Percentiles rank a stretch among this genome's conserved stretches.
Evolutionary conservation across 805 yeast genomes (phyloP).

Genomic region (Pichia gijzeniarum): DNA sequence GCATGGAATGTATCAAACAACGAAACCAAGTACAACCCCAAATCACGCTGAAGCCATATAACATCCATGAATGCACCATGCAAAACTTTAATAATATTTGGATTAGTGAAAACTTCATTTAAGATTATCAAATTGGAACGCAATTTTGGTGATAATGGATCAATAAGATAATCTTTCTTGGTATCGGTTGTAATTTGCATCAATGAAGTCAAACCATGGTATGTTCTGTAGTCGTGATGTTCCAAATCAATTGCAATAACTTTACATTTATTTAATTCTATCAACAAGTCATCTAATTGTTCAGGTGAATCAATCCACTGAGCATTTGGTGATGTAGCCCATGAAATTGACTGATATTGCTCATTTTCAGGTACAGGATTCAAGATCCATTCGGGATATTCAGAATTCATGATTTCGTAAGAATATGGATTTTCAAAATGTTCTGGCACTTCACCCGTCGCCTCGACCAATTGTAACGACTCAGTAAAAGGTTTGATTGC

Average conservation of each 20-base stretch:
- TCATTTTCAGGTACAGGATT: constrained; percentile 35
- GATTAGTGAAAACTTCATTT: constrained; percentile 76
- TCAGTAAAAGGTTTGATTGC: constrained; percentile 53
- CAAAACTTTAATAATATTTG: constrained; percentile 74
- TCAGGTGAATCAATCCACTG: constrained; percentile 65
- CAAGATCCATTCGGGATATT: constrained; percentile 58
- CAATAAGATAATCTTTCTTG: constrained; percentile 69
- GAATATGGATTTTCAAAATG: constrained; percentile 79
- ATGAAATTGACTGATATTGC: constrained; percentile 42
- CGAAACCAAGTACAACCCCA: constrained; percentile 85
- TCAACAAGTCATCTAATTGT: constrained; percentile 47
- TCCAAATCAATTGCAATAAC: constrained; percentile 93
- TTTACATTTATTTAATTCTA: constrained; percentile 39
- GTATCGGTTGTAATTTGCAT: constrained; percentile 84
- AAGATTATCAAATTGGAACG: constrained; percentile 63
- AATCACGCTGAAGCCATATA: constrained; percentile 92
- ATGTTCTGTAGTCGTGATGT: constrained; percentile 89
- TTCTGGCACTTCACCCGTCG: constrained; percentile 39
- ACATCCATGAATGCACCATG: constrained; percentile 98
- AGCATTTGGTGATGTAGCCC: constrained; percentile 45
- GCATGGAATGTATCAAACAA: constrained; percentile 93
- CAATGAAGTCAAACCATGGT: constrained; percentile 82
- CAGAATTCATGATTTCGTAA: constrained; percentile 61
- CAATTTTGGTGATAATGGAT: constrained; percentile 58
- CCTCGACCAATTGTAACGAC: constrained; percentile 34